These are phyloP conservation scores for Chalciporus piperatus DNA, from an alignment of 768 basidiomycete genomes.

Conservation along the genomic window DNA sequence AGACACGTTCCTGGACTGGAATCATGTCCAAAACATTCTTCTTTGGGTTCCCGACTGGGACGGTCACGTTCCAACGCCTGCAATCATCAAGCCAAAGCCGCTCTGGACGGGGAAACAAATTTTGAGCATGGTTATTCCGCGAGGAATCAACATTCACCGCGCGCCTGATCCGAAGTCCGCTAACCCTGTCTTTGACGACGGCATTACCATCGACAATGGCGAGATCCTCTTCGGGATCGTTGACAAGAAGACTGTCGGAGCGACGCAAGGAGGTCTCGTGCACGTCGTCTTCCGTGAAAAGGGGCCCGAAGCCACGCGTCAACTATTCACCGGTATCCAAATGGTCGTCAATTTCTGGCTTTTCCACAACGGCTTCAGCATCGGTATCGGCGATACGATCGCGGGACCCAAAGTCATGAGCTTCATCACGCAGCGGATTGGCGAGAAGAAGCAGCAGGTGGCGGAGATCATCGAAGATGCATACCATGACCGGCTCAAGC, in stretches of 20 bases:
- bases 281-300: slow-evolving; percentile 98
- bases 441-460: slow-evolving; percentile 79
- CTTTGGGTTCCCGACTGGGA: slow-evolving; percentile 99
- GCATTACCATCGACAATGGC: slow-evolving; percentile 95
- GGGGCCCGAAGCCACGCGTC: slow-evolving; percentile 86
- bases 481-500: slow-evolving; percentile 81
- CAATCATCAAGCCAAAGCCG: slow-evolving; percentile 94
- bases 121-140: slow-evolving; percentile 86
- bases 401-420: slow-evolving; percentile 88
- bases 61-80: slow-evolving; percentile 85
- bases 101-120: slow-evolving; percentile 99
- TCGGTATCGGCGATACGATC: slow-evolving; percentile 98
- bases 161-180: slow-evolving; percentile 75
- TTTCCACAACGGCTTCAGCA: slow-evolving; percentile 98
- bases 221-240: slow-evolving; percentile 94
- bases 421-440: slow-evolving; percentile 79
- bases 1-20: slow-evolving; percentile 95
- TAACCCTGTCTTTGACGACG: slow-evolving; percentile 87
- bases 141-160: slow-evolving; percentile 91
- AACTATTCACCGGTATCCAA: slow-evolving; percentile 91
- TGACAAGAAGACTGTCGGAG: slow-evolving; percentile 98
- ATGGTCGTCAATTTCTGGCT: slow-evolving; percentile 98
- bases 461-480: slow-evolving; percentile 76
- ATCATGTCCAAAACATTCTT: slow-evolving; percentile 93
- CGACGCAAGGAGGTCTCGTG: slow-evolving; percentile 89